Evolutionary conservation across 2,329 filamentous ascomycete species (phyloP), one percentile per base, ranked within the genome.

Genomic region (Aspergillus fructus): DNA sequence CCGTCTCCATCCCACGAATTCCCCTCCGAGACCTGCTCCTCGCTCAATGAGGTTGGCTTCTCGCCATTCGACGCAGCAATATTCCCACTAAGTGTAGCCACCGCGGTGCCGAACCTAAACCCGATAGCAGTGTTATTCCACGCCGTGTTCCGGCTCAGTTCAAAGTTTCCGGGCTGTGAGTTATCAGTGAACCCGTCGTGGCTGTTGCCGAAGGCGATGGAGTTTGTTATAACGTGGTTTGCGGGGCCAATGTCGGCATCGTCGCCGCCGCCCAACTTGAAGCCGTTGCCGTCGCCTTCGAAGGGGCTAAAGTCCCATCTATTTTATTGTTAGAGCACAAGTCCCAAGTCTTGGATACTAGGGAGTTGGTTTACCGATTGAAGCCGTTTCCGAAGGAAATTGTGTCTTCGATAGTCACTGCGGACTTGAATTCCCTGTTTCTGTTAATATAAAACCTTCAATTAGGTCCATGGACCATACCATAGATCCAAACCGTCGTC

Each of bases 271-370:
- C 61, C 61, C 11, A 63, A 59, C 11, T 63, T 63, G 50, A 56
- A 63, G n/a, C 61, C 61, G 39, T 63, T 63, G 23, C 61, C 61
- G 49, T 63, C 61, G 12, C 61, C 61, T 57, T 63, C 57, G 40
- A 63, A 63, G 13, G 61, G 59, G 11, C 52, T 48, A 53, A 63
- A 63, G 17, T 24, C 49, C 61, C 61, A 63, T 53, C 61, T 63
- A 27, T 39, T 11, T 55, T 13, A 54, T 17, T 15, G 24, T 15
- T 7, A 7, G 41, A 5, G 17, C 6, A 3, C 15, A n/a, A 12
- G 19, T 15, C 11, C 19, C 7, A 17, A 24, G 12, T 49, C 19
- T 15, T 6, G 6, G 19, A 42, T 15, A 17, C 27, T 17, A 21
- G 5, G 8, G 13, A 3, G 5, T 7, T 2, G 4, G 3, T 30